Percentiles rank a stretch among this genome's conserved stretches.
Evolutionary conservation across 345 rosid genomes (phyloP).

Genomic region (Euphorbia lathyris): DNA sequence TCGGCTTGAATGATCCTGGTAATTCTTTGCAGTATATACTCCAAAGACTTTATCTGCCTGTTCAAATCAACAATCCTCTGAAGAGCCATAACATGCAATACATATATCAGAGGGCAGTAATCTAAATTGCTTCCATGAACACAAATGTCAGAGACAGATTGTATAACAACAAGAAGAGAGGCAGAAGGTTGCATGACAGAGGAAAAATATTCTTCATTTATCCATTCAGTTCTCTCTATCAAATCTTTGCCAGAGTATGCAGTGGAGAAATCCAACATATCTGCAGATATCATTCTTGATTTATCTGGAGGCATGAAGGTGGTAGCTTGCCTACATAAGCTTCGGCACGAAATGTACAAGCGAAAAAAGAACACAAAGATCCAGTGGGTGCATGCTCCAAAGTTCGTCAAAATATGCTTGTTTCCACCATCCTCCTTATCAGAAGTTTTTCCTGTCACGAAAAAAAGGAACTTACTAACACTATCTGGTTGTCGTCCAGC

Average conservation of each 20-base stretch:
- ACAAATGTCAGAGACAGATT: conserved; percentile 44
- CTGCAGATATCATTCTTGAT: conserved; percentile 51
- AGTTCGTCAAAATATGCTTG: conserved; percentile 19
- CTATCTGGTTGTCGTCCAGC: conserved; percentile 42
- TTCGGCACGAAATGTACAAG: conserved; percentile 61
- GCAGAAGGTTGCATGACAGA: conserved; percentile 61
- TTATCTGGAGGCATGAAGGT: conserved; percentile 60
- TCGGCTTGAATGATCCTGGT: conserved; percentile 36
- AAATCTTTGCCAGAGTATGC: conserved; percentile 59
- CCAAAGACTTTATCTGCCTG: conserved; percentile 60
- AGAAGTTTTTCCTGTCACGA: conserved; percentile 42
- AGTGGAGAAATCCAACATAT: conserved; percentile 44
- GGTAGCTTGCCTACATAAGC: conserved; percentile 66
- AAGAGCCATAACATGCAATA: conserved; percentile 56
- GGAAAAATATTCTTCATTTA: conserved; percentile 67
- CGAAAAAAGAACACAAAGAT: conserved; percentile 63
- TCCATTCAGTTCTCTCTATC: conserved; percentile 62
- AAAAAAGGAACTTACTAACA: conserved; percentile 45
- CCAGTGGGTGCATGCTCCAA: conserved; percentile 48
- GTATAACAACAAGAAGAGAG: conserved; percentile 58
- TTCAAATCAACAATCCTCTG: conserved; percentile 91
- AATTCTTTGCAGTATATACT: conserved; percentile 51
- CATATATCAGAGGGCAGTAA: conserved; percentile 52
- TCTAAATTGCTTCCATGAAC: conserved; percentile 40
- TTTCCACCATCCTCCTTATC: conserved; percentile 25